A percentile compares a stretch with the other conserved stretches of the same genome.
phyloP scores from a whole-genome alignment of 2,329 filamentous ascomycete species.

The Fusarium praegraminearum region DNA sequence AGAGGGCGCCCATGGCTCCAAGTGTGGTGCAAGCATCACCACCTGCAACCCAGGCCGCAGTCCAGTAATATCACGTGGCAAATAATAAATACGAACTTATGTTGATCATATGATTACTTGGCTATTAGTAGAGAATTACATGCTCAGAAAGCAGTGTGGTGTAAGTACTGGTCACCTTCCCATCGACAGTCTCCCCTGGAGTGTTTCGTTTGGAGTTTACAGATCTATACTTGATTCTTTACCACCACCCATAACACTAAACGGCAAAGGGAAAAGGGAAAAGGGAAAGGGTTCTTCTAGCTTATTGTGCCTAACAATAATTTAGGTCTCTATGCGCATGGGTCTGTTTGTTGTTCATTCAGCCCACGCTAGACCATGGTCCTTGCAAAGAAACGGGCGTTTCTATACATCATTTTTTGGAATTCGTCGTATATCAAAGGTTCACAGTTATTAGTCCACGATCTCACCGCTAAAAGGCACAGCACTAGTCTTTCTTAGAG shows the following conservation, averaged over 20 bases:
- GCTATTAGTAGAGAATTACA: not conserved
- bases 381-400: not conserved
- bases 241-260: not conserved
- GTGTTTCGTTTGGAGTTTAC: not conserved
- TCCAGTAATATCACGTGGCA: constrained; percentile 10
- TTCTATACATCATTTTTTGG: constrained; percentile 1
- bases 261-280: not conserved
- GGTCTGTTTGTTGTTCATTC: not conserved
- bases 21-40: not conserved
- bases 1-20: not conserved
- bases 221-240: not conserved
- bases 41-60: not conserved
- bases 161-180: no score
- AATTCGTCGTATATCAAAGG: constrained; percentile 1
- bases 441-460: not conserved
- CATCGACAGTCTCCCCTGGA: not conserved
- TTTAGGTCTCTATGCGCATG: not conserved
- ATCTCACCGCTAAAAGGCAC: not conserved
- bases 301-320: no score
- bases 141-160: not conserved
- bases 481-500: not conserved
- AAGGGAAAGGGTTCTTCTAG: not conserved
- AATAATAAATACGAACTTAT: not conserved
- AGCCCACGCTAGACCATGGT: not conserved
- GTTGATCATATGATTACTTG: not conserved